Conservation (phyloP, 495 filamentous ascomycete species). For the Ascobolus immersus region DNA sequence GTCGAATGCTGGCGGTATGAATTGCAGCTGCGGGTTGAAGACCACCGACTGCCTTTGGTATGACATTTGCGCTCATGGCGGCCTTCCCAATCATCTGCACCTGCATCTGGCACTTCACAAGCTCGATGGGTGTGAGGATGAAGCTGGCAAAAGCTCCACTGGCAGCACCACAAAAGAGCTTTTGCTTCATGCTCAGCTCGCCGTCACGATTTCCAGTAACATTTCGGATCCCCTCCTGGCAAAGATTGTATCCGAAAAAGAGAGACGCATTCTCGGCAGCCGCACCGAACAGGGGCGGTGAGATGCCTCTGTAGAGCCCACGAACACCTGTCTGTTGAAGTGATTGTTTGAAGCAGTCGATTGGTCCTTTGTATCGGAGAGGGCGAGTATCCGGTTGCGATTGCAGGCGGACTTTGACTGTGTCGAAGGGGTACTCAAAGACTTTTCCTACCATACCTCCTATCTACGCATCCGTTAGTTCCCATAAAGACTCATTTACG, state of each 20-base stretch:
- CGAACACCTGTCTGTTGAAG: slow-evolving; percentile 42
- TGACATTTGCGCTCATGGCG: slow-evolving; percentile 9
- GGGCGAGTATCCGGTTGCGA: slow-evolving; percentile 64
- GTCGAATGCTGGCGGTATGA: slow-evolving; percentile 13
- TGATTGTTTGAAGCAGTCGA: slow-evolving; percentile 84
- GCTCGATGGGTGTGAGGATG: slow-evolving; percentile 78
- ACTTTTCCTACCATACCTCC: slow-evolving; percentile 83
- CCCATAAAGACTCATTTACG: background rate
- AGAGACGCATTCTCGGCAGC: slow-evolving; percentile 81
- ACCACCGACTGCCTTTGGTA: slow-evolving; percentile 16
- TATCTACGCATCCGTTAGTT: slow-evolving; percentile 22
- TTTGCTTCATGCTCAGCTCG: slow-evolving; percentile 23
- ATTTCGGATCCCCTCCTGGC: background rate
- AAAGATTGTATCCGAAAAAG: slow-evolving; percentile 46
- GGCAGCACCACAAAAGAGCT: slow-evolving; percentile 54
- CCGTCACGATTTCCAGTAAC: slow-evolving; percentile 18
- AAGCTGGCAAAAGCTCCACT: slow-evolving; percentile 79
- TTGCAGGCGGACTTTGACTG: slow-evolving; percentile 58
- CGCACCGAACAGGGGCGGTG: slow-evolving; percentile 69
- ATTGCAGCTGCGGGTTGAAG: slow-evolving; percentile 7
- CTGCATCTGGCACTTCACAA: slow-evolving; percentile 98
- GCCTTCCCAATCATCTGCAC: slow-evolving; percentile 26
- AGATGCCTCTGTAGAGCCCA: slow-evolving; percentile 81
- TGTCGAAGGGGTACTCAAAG: slow-evolving; percentile 97
- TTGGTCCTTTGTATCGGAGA: slow-evolving; percentile 56